phyloP scores from a whole-genome alignment of 805 yeast genomes.

The Saccharomyces eubayanus region DNA sequence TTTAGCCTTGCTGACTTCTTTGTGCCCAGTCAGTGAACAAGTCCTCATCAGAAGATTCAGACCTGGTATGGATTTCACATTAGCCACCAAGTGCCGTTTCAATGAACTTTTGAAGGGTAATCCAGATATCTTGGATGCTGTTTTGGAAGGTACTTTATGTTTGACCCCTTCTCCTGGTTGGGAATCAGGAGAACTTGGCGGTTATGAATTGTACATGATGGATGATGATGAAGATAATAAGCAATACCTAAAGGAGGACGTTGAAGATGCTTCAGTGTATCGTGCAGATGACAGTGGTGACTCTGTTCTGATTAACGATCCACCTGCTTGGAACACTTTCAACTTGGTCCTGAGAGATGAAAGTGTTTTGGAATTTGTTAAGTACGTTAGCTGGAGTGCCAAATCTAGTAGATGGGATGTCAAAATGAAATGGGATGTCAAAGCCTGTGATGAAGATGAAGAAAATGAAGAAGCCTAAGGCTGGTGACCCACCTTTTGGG shows the following conservation, averaged over 20 bases:
- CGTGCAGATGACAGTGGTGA: slow-evolving; percentile 52
- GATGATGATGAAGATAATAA: slow-evolving; percentile 32
- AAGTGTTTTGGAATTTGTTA: slow-evolving; percentile 81
- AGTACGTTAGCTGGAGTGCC: slow-evolving; percentile 82
- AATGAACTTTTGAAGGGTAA: slow-evolving; percentile 33
- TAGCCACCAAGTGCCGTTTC: slow-evolving; percentile 58
- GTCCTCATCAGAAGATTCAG: slow-evolving; percentile 77
- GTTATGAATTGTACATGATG: slow-evolving; percentile 88
- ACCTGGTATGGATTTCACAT: slow-evolving; percentile 88
- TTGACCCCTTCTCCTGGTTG: slow-evolving; percentile 77
- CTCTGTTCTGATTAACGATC: slow-evolving; percentile 67
- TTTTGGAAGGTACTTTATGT: slow-evolving; percentile 72
- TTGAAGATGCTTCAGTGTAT: slow-evolving; percentile 83
- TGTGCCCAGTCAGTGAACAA: slow-evolving; percentile 57
- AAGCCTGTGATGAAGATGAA: slow-evolving; percentile 13
- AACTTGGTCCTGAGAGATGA: slow-evolving; percentile 75
- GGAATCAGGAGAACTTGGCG: slow-evolving; percentile 88
- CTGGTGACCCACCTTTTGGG: background rate
- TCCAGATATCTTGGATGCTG: slow-evolving; percentile 33
- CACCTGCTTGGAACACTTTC: slow-evolving; percentile 78
- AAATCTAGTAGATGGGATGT: slow-evolving; percentile 92
- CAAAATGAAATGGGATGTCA: slow-evolving; percentile 68
- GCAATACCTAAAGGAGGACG: slow-evolving; percentile 11
- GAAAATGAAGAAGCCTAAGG: slow-evolving; percentile 15
- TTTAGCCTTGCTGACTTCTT: slow-evolving; percentile 52